Evolutionary conservation across 805 yeast species (phyloP).

Genomic region (Candida morakotiae): DNA sequence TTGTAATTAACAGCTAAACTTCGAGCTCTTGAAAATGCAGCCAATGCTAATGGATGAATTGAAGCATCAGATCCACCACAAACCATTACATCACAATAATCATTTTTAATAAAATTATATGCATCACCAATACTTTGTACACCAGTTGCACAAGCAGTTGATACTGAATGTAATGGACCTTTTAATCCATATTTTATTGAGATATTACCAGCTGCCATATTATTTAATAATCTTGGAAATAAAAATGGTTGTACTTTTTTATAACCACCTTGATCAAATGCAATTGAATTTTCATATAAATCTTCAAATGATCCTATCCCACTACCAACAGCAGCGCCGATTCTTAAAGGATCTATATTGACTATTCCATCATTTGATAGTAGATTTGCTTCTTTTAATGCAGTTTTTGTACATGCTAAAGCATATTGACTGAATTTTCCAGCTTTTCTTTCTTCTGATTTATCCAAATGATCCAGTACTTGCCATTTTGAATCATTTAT

Average conservation of each 20-base stretch:
- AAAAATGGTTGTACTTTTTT: constrained; percentile 79
- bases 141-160: constrained; percentile 98
- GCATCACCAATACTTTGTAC: constrained; percentile 94
- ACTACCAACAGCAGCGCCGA: constrained; percentile 87
- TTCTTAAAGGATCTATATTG: constrained; percentile 22
- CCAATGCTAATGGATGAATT: constrained; percentile 78
- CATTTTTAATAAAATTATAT: constrained; percentile 68
- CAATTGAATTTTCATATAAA: constrained; percentile 56
- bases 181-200: constrained; percentile 70
- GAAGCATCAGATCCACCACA: constrained; percentile 95
- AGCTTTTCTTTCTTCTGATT: constrained; percentile 53
- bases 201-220: constrained; percentile 93
- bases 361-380: constrained; percentile 15
- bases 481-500: constrained; percentile 48
- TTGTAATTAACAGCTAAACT: constrained; percentile 64
- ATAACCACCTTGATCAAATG: constrained; percentile 45
- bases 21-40: constrained; percentile 89
- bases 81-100: constrained; percentile 80
- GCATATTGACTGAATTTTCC: constrained; percentile 79
- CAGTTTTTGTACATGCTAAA: constrained; percentile 71
- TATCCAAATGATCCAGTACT: constrained; percentile 44
- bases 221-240: constrained; percentile 76
- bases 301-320: constrained; percentile 89
- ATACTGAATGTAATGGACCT: constrained; percentile 85
- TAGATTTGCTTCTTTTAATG: constrained; percentile 59